Evolutionary conservation across 345 rosid species (phyloP).

Genomic region (Ricinus communis): DNA sequence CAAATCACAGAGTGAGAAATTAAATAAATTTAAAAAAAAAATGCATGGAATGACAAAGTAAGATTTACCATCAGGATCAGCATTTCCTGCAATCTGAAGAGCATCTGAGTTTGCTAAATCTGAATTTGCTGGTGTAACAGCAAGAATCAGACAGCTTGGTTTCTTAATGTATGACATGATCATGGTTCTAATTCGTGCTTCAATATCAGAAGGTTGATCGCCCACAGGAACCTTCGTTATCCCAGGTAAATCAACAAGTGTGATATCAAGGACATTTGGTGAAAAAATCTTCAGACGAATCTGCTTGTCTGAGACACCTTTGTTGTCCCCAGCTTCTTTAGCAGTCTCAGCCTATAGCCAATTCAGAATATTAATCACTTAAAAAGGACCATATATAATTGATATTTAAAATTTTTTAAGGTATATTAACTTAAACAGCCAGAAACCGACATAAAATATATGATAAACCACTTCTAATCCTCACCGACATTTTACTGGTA

Average conservation of each 20-base stretch:
- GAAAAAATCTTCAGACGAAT: constrained; percentile 86
- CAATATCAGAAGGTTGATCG: constrained; percentile 92
- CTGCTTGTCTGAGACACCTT: constrained; percentile 89
- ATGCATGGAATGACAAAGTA: constrained; percentile 1
- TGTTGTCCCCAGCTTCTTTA: constrained; percentile 82
- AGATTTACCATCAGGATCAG: constrained; percentile 84
- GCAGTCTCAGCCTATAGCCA: constrained; percentile 72
- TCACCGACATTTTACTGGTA: too few species aligned
- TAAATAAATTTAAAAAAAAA: constrained; percentile 5
- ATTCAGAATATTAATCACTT: not conserved
- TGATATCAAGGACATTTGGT: constrained; percentile 89
- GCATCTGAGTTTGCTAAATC: constrained; percentile 98
- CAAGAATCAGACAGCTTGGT: constrained; percentile 79
- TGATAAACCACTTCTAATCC: not conserved
- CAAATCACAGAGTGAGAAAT: constrained; percentile 5
- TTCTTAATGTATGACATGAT: constrained; percentile 89
- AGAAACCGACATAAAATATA: not conserved
- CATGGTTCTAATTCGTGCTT: constrained; percentile 94
- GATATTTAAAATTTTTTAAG: not conserved
- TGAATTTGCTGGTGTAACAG: constrained; percentile 89
- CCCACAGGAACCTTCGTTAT: constrained; percentile 96
- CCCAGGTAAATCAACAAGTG: constrained; percentile 96
- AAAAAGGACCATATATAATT: not conserved
- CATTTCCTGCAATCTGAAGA: constrained; percentile 86
- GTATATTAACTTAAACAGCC: not conserved